Evolutionary conservation across 2,329 filamentous ascomycete genomes (phyloP).

Genomic region (Lojkania enalia): DNA sequence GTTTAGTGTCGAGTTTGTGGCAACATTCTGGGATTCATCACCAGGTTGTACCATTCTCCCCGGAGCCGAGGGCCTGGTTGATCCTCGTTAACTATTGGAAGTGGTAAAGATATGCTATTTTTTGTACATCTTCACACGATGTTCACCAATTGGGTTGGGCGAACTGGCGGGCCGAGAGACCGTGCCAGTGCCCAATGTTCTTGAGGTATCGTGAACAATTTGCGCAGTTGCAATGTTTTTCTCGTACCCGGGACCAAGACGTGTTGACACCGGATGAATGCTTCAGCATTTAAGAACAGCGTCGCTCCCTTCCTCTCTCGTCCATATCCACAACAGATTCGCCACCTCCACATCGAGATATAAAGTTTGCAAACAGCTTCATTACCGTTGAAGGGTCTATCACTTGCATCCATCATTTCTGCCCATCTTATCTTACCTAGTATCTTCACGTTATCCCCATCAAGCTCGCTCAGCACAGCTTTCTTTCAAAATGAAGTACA

Average conservation of each 20-base stretch:
- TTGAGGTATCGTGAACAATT: constrained; percentile 16
- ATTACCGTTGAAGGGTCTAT: constrained; percentile 3
- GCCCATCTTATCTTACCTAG: too few species aligned
- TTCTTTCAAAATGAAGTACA: constrained; percentile 32
- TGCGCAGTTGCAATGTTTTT: constrained; percentile 19
- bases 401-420: too few species aligned
- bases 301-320: constrained; percentile 23
- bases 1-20: constrained; percentile 21
- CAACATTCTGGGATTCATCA: constrained; percentile 12
- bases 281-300: constrained; percentile 28
- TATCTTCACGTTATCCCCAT: too few species aligned
- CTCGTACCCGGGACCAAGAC: constrained; percentile 17
- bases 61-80: constrained; percentile 17
- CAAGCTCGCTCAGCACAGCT: too few species aligned
- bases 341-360: constrained; percentile 5
- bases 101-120: constrained; percentile 26
- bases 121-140: constrained; percentile 11
- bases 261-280: constrained; percentile 16
- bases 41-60: constrained; percentile 18
- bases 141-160: constrained; percentile 17
- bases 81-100: constrained; percentile 6
- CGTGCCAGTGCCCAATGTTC: constrained; percentile 16
- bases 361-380: constrained; percentile 1
- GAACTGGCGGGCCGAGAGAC: constrained; percentile 21
- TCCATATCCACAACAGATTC: constrained; percentile 9